Conservation (phyloP, 371 early-diverging fungal species). For the Rozella allomycis region DNA sequence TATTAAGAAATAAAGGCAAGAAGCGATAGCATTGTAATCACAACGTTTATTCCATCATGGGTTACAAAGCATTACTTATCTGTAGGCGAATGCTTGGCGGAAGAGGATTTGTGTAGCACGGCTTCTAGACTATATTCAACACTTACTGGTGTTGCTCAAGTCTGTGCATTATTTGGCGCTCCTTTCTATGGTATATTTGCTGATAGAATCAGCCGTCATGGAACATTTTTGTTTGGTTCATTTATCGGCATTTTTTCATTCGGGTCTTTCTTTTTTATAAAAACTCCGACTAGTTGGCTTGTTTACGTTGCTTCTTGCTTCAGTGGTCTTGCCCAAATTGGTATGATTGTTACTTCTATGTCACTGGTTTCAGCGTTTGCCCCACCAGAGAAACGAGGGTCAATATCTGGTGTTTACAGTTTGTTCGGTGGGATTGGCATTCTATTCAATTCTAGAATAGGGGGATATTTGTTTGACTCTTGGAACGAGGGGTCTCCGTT, state of each 20-base stretch:
- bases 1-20: conserved; percentile 27
- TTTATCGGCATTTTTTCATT: conserved; percentile 32
- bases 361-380: conserved; percentile 33
- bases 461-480: conserved; percentile 20
- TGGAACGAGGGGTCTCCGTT: conserved; percentile 21
- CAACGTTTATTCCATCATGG: conserved; percentile 52
- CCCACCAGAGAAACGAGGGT: conserved; percentile 29
- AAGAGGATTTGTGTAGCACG: conserved; percentile 12
- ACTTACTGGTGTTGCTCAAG: conserved; percentile 42
- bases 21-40: conserved; percentile 47
- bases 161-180: conserved; percentile 39
- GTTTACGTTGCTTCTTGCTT: conserved; percentile 29
- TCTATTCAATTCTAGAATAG: conserved; percentile 17
- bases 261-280: conserved; percentile 28
- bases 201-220: conserved; percentile 19
- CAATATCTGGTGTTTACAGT: conserved; percentile 41
- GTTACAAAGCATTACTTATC: conserved; percentile 14
- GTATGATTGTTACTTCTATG: conserved; percentile 47
- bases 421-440: conserved; percentile 43
- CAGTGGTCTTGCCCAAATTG: conserved; percentile 47
- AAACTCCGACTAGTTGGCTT: conserved; percentile 25
- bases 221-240: conserved; percentile 26
- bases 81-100: conserved; percentile 1
- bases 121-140: conserved; percentile 28
- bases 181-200: conserved; percentile 32